Evolutionary conservation across 106 monocot species (phyloP).

Genomic region (Agapanthus africanus): DNA sequence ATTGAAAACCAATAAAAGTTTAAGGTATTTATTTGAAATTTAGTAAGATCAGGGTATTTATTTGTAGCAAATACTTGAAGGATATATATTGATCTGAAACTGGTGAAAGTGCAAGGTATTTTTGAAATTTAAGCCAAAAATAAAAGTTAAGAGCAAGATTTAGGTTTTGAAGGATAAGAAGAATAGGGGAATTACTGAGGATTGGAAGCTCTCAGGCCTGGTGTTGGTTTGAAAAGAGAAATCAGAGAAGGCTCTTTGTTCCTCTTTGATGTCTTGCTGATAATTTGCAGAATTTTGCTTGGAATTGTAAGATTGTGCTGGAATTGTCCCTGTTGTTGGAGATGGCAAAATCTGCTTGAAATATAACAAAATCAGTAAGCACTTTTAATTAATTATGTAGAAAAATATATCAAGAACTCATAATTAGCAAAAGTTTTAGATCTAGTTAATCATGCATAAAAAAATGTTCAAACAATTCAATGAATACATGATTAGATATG

Average conservation of each 20-base stretch:
- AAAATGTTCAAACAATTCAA: too few species aligned
- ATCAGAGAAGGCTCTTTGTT: constrained; percentile 28
- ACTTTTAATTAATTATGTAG: too few species aligned
- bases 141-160: not conserved
- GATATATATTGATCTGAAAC: too few species aligned
- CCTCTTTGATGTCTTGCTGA: constrained; percentile 31
- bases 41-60: too few species aligned
- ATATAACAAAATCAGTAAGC: not conserved
- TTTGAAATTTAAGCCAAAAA: too few species aligned
- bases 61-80: too few species aligned
- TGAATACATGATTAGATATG: not conserved
- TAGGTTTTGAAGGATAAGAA: not conserved
- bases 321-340: constrained; percentile 52
- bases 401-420: too few species aligned
- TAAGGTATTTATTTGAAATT: too few species aligned
- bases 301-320: constrained; percentile 27
- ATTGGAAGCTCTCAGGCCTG: not conserved
- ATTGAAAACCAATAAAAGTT: too few species aligned
- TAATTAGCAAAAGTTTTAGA: not conserved
- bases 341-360: constrained; percentile 42
- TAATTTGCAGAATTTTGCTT: constrained; percentile 5
- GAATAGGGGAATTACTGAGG: constrained; percentile 1
- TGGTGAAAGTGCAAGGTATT: too few species aligned
- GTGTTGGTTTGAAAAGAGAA: constrained; percentile 43
- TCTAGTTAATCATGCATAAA: too few species aligned